These are phyloP conservation scores for Melanogaster broomeanus DNA, from an alignment of 768 basidiomycete genomes.

Conservation along the genomic window DNA sequence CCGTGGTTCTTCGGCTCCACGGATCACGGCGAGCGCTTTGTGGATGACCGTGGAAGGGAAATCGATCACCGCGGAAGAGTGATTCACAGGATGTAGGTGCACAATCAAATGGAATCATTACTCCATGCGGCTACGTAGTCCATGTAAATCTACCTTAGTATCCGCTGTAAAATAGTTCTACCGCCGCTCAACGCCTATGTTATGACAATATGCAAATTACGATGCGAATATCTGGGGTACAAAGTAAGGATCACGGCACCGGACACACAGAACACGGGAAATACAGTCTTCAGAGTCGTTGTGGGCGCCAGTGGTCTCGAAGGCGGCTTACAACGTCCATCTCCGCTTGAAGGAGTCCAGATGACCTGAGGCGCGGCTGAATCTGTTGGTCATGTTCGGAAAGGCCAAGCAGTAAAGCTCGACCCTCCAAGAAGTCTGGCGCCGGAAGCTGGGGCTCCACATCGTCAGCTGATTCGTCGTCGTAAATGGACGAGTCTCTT, in stretches of 20 bases:
- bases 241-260: background rate
- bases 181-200: background rate
- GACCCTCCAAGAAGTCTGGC: constrained; percentile 51
- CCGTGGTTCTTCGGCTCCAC: constrained; percentile 22
- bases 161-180: no score
- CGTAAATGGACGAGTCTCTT: background rate
- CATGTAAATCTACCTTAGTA: background rate
- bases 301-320: constrained; percentile 67
- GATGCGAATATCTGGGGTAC: background rate
- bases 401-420: constrained; percentile 48
- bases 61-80: constrained; percentile 26
- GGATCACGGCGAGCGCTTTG: constrained; percentile 15
- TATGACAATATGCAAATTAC: background rate
- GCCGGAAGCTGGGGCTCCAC: background rate
- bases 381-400: constrained; percentile 9
- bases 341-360: constrained; percentile 50
- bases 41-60: constrained; percentile 29
- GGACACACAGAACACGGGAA: background rate
- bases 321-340: constrained; percentile 59
- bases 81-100: constrained; percentile 23
- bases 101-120: background rate
- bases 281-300: constrained; percentile 43
- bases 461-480: background rate
- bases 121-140: background rate
- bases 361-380: constrained; percentile 7